Conservation (phyloP, 2,329 filamentous ascomycete species). For the Aureobasidium sp. region DNA sequence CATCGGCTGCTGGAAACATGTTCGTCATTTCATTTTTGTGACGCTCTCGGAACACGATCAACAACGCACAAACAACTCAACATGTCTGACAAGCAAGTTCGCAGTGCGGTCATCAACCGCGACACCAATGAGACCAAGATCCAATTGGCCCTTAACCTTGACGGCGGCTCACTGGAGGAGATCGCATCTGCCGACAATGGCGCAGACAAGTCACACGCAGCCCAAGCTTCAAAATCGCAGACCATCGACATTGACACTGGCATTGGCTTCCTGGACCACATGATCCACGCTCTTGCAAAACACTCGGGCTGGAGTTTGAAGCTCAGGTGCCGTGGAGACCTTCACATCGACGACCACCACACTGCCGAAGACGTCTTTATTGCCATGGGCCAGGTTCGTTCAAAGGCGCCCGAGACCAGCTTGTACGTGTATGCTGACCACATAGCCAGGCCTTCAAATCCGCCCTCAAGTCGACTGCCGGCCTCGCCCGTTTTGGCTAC, state of each 20-base stretch:
- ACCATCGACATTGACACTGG: constrained; percentile 84
- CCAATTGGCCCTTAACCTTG: constrained; percentile 83
- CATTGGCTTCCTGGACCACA: constrained; percentile 97
- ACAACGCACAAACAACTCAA: background rate
- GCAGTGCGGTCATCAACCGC: constrained; percentile 73
- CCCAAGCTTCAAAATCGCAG: constrained; percentile 76
- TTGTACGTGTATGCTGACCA: constrained; percentile 1
- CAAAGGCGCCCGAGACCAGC: too few relatives aligned
- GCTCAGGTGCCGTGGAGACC: constrained; percentile 75
- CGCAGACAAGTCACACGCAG: constrained; percentile 60
- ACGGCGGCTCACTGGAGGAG: constrained; percentile 62
- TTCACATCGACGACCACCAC: constrained; percentile 98
- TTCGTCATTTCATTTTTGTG: background rate
- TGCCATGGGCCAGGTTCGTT: constrained; percentile 59
- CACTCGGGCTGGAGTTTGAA: constrained; percentile 90
- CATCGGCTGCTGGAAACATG: background rate
- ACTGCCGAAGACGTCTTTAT: constrained; percentile 94
- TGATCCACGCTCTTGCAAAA: constrained; percentile 94
- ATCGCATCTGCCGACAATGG: constrained; percentile 44
- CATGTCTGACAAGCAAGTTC: constrained; percentile 32
- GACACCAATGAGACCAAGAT: constrained; percentile 99
- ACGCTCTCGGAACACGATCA: background rate
- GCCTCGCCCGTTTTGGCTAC: constrained; percentile 82
- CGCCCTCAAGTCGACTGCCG: constrained; percentile 69
- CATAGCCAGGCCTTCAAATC: constrained; percentile 59